phyloP scores from a whole-genome alignment of 2,329 filamentous ascomycete genomes.

The Curvularia verruculosa region DNA sequence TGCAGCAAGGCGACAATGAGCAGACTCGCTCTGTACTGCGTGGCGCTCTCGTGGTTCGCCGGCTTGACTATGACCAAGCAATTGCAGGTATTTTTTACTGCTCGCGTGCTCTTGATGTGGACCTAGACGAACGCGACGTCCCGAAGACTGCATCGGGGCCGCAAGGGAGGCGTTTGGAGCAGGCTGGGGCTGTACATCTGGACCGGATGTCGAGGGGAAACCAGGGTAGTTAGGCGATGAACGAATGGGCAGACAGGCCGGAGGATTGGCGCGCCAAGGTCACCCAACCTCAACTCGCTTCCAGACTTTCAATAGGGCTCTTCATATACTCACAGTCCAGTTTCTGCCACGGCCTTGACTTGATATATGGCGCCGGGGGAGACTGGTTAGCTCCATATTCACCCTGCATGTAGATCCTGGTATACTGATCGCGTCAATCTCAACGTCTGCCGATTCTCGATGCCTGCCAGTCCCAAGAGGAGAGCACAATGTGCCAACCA shows the following conservation, averaged over 20 bases:
- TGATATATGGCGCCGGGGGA: neutral
- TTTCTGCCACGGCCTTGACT: conserved; percentile 16
- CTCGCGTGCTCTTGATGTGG: conserved; percentile 7
- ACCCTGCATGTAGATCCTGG: conserved; percentile 23
- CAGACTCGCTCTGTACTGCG: conserved; percentile 9
- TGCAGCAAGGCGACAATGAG: conserved; percentile 27
- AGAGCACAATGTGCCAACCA: conserved; percentile 15
- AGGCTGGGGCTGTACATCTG: neutral
- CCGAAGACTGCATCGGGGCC: conserved; percentile 6
- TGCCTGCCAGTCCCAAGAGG: conserved; percentile 9
- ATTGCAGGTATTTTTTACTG: neutral
- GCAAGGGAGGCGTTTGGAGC: neutral
- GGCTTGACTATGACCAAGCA: neutral
- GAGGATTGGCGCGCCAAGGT: conserved; percentile 13
- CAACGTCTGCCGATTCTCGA: conserved; percentile 13
- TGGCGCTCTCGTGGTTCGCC: conserved; percentile 10
- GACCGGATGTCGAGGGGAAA: neutral
- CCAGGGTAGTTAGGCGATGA: conserved; percentile 2
- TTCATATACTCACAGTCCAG: conserved; percentile 15
- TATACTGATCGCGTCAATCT: conserved; percentile 12
- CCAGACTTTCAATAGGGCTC: conserved; percentile 11
- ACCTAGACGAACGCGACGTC: conserved; percentile 5
- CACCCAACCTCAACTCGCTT: conserved; percentile 18
- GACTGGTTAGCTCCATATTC: conserved; percentile 11
- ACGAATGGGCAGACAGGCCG: conserved; percentile 5